Evolutionary conservation across 306 rosid species (phyloP), one percentile per base, ranked within the genome.

Genomic region (Luffa acutangula): DNA sequence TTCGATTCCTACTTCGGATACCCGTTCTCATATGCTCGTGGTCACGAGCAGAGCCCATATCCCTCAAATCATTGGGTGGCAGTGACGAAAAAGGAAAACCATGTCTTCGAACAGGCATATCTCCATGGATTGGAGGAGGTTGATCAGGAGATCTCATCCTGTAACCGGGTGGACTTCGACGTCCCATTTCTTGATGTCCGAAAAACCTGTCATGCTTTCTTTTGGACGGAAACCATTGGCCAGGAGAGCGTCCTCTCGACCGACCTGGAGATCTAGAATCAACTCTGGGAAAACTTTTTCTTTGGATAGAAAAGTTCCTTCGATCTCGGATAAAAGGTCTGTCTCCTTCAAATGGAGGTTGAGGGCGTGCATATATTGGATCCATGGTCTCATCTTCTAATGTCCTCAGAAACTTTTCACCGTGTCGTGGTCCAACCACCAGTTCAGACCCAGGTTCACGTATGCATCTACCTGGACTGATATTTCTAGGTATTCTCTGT

Each of bases 111-210:
- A 84, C 85, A 80, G 87, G 89, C 83, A 88, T 87, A 67, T 89
- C 90, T 54, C 89, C 87, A 4, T 83, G 63, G 78, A 91, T 89
- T 83, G 85, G 87, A 33, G 91, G 89, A 34, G 71, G 45, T 39
- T 89, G 90, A 37, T 92, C 91, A 7, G 96, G 98, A 53, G 95
- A 91, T 85, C 96, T 92, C 91, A 94, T 87, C 81, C 92, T 87
- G 75, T 85, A 92, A 78, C 88, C 88, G 4, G 90, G 80, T 64
- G 98, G 87, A 83, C 96, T 85, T 82, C 85, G 91, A 78, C 85
- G 91, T 41, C 72, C 80, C 70, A 88, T 31, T 69, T 87, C 95
- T 71, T 89, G 87, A 81, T 86, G 94, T 43, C 93, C 92, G 71
- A 87, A 87, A 89, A 91, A 94, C 37, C 89, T 89, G 43, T 92